Evolutionary conservation across 176 grass and related monocot genomes (phyloP), one percentile per base, ranked within the genome.

Genomic region (sorghum (Sorghum bicolor)): DNA sequence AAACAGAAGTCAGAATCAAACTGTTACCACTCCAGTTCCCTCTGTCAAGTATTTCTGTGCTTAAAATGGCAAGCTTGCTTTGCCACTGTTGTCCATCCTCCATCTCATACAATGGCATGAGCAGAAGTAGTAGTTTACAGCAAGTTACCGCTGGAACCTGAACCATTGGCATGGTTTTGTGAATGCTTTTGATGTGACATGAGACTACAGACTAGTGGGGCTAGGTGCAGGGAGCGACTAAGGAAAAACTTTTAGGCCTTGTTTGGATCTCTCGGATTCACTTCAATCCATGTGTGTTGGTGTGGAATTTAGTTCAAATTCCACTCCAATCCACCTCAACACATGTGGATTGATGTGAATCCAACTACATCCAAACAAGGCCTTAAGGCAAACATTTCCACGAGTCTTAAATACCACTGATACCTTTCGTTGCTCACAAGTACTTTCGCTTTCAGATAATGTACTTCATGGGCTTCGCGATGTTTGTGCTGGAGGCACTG

Each of bases 391-490:
- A 72, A 15, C 14, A 62, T 31, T 39, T 76, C n/a, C 52, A 36
- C 9, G 33, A 37, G 12, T 45, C 28, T 17, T 12, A n/a, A n/a
- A 48, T 37, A 68, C 48, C 30, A 20, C 14, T 3, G 12, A 19
- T 28, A 64, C 4, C 33, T 75, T 70, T 5, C 12, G 61, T 50
- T 16, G 40, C 38, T 58, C 2, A 13, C 68, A 48, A 73, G 41
- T 75, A 7, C 29, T 76, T 47, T n/a, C 47, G 12, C 8, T 75
- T 84, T 76, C 84, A 94, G 92, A 89, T 94, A 72, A 82, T 94
- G 37, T 91, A 89, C 73, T 94, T 94, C 12, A 28, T 94, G n/a
- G 92, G 92, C 22, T 91, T 91, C 16, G 55, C 74, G 0, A 12
- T 94, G 68, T 94, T 94, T 72, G 82, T 40, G 41, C 6, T 91